Evolutionary conservation across 2,329 filamentous ascomycete species (phyloP).

Genomic region (Bisporella sp.): DNA sequence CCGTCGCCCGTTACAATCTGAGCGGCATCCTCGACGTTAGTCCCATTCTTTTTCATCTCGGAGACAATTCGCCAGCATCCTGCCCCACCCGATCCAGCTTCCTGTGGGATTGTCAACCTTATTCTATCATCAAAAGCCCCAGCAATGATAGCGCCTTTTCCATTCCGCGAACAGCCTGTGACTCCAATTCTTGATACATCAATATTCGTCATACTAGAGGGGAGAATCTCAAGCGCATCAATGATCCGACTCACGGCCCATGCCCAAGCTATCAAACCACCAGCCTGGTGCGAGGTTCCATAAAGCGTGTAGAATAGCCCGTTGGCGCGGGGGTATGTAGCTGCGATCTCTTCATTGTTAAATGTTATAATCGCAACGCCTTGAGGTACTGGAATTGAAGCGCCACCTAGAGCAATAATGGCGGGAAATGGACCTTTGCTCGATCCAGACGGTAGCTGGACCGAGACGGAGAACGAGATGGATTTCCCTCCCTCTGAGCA

Average conservation of each 20-base stretch:
- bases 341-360: slow-evolving; percentile 49
- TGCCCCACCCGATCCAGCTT: slow-evolving; percentile 54
- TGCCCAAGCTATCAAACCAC: slow-evolving; percentile 54
- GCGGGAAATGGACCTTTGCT: slow-evolving; percentile 45
- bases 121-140: slow-evolving; percentile 53
- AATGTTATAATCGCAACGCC: slow-evolving; percentile 51
- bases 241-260: slow-evolving; percentile 56
- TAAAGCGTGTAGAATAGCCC: slow-evolving; percentile 55
- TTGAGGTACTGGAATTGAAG: slow-evolving; percentile 46
- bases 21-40: slow-evolving; percentile 52
- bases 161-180: slow-evolving; percentile 58
- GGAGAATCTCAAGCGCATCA: slow-evolving; percentile 47
- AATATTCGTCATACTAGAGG: slow-evolving; percentile 33
- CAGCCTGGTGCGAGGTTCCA: slow-evolving; percentile 46
- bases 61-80: slow-evolving; percentile 54
- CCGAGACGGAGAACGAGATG: slow-evolving; percentile 37
- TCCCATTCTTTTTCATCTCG: slow-evolving; percentile 40
- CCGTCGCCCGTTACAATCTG: slow-evolving; percentile 54
- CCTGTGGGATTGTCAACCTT: slow-evolving; percentile 54
- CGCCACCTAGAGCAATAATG: slow-evolving; percentile 49
- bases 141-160: slow-evolving; percentile 56
- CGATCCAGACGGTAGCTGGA: slow-evolving; percentile 31
- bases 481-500: slow-evolving; percentile 38
- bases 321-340: slow-evolving; percentile 36
- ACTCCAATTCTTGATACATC: slow-evolving; percentile 44